A percentile compares a stretch with the other conserved stretches of the same genome.
These are phyloP conservation scores for Berberis thunbergii DNA, from an alignment of 164 flowering plant genomes.

Conservation along the genomic window DNA sequence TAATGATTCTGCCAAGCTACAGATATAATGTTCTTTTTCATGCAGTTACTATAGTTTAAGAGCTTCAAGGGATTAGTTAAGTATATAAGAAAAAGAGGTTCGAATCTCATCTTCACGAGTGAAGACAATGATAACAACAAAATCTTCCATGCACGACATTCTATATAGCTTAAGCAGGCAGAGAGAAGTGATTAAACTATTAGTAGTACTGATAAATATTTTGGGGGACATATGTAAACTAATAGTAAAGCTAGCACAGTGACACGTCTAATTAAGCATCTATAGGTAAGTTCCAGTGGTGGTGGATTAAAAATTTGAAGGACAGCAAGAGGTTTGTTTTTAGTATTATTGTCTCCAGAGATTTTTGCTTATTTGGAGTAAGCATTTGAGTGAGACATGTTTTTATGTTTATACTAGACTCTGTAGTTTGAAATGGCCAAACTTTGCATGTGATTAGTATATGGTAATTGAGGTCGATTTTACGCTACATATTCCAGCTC, in stretches of 20 bases:
- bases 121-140: conserved; percentile 9
- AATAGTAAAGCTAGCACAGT: background rate
- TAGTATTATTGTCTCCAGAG: conserved; percentile 1
- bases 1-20: too few species aligned
- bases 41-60: too few species aligned
- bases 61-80: too few species aligned
- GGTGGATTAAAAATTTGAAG: conserved; percentile 1
- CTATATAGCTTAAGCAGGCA: background rate
- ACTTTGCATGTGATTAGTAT: too few species aligned
- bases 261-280: background rate
- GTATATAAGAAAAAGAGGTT: background rate
- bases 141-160: conserved; percentile 2
- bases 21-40: too few species aligned
- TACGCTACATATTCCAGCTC: too few species aligned
- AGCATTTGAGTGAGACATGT: background rate
- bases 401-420: too few species aligned
- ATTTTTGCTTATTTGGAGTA: conserved; percentile 11
- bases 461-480: too few species aligned
- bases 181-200: conserved; percentile 1
- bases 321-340: conserved; percentile 11
- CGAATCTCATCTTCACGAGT: conserved; percentile 8
- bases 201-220: background rate
- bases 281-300: background rate
- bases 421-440: too few species aligned
- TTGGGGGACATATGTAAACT: conserved; percentile 1